Evolutionary conservation across 306 rosid genomes (phyloP), one percentile per base, ranked within the genome.

Genomic region (Prosopis cineraria): DNA sequence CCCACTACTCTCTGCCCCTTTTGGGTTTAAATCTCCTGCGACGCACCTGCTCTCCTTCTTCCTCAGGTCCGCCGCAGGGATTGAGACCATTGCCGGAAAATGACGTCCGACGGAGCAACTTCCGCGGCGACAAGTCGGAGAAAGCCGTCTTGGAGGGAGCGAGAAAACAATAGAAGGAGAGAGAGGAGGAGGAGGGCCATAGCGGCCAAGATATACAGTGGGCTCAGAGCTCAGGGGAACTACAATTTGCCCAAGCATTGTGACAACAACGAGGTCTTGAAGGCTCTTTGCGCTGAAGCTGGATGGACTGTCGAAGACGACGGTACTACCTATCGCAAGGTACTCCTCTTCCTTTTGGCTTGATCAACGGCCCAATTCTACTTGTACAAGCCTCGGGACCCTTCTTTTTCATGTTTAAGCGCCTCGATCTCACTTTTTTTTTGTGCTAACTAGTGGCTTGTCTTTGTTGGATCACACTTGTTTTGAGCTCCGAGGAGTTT

Each of bases 261-360:
- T 31, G 98, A 91, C 53, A 94, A 90, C 78, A 91, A 91, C 83
- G 97, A 92, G 81, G 97, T 94, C 44, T 74, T 92, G 52, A 92
- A 92, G 72, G 96, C 96, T 53, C 96, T 94, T 14, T 94, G 98
- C 48, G 53, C 40, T 1, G 91, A 92, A 81, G 98, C 98, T 37
- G 98, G 98, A 53, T 94, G 98, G 98, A 79, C 82, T 13, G 97
- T 94, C 6, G 96, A 94, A 78, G 92, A 89, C 24, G 98, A 94
- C 74, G 97, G 98, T 24, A 89, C 97, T 34, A 94, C 97, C 11
- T 92, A 89, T 77, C 96, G 97, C 52, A 90, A 89, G 93, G 97
- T 94, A 44, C 25, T 20, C 20, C 60, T 44, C 39, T 72, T 68
- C 60, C 22, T 34, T 56, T 68, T 30, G 12, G 19, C 76, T 33